A percentile compares a stretch with the other conserved stretches of the same genome.
These are phyloP conservation scores for Fusarium decemcellulare DNA, from an alignment of 2,329 filamentous ascomycete genomes.

Conservation along the genomic window DNA sequence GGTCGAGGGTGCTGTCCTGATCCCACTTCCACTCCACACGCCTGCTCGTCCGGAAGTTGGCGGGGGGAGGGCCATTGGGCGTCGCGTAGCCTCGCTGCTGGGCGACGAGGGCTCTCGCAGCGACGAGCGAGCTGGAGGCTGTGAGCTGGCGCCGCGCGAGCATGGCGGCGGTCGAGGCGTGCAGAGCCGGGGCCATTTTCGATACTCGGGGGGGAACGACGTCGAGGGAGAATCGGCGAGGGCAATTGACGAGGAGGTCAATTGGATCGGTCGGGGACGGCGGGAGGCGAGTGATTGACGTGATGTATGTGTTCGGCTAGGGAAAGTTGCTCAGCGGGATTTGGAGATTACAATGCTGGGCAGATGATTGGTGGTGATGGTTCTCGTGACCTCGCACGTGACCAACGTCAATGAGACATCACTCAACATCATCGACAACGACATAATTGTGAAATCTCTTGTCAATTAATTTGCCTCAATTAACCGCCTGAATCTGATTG, in stretches of 20 bases:
- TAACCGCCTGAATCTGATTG: neutral
- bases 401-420: conserved; percentile 16
- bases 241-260: conserved; percentile 48
- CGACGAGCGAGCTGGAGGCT: conserved; percentile 42
- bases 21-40: conserved; percentile 86
- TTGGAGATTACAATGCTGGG: conserved; percentile 58
- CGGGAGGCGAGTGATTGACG: conserved; percentile 48
- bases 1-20: conserved; percentile 83
- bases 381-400: conserved; percentile 51
- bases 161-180: conserved; percentile 51
- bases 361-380: conserved; percentile 51
- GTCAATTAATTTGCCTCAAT: neutral
- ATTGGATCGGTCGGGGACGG: conserved; percentile 42
- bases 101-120: conserved; percentile 39
- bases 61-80: conserved; percentile 82
- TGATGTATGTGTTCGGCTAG: conserved; percentile 48
- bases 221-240: conserved; percentile 32
- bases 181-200: conserved; percentile 53
- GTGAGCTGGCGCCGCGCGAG: conserved; percentile 54
- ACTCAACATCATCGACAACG: neutral
- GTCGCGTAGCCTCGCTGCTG: conserved; percentile 70
- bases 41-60: conserved; percentile 83
- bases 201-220: conserved; percentile 22
- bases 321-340: conserved; percentile 54
- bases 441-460: neutral